Percentiles rank a stretch among this genome's conserved stretches.
These are phyloP conservation scores for Globisporangium canariense DNA, from an alignment of 352 stramenopile species.

Conservation along the genomic window DNA sequence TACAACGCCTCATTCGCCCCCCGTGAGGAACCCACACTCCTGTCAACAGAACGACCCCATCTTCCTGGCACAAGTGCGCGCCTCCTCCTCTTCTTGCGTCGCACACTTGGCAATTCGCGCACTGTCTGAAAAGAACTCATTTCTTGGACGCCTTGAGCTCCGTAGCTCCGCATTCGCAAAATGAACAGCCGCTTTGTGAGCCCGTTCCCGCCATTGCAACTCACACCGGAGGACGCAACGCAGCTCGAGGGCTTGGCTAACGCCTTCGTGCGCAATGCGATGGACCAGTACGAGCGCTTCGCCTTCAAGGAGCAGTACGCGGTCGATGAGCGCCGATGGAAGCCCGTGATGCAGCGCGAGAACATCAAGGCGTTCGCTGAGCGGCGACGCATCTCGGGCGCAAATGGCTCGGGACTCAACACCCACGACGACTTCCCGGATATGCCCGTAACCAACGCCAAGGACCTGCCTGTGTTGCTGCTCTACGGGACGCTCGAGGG, in stretches of 20 bases:
- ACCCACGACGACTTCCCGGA: conserved; percentile 1
- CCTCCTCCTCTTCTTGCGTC: too few relatives aligned
- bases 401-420: not conserved
- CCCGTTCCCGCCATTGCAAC: conserved; percentile 15
- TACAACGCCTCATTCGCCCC: too few relatives aligned
- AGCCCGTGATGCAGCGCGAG: conserved; percentile 14
- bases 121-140: not conserved
- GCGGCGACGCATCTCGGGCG: not conserved
- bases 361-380: conserved; percentile 11
- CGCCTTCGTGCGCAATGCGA: conserved; percentile 9
- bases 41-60: too few relatives aligned
- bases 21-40: too few relatives aligned
- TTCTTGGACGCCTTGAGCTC: too few relatives aligned
- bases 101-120: not conserved
- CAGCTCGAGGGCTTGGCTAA: conserved; percentile 14
- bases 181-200: not conserved
- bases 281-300: conserved; percentile 16
- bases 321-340: conserved; percentile 17
- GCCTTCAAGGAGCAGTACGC: conserved; percentile 3
- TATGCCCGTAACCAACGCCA: not conserved
- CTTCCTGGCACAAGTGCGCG: too few relatives aligned
- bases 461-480: conserved; percentile 20
- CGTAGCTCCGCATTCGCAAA: not conserved
- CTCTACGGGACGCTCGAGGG: conserved; percentile 47
- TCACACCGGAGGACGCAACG: conserved; percentile 11